Conservation (phyloP, 495 filamentous ascomycete species). For the Podospora australis region DNA sequence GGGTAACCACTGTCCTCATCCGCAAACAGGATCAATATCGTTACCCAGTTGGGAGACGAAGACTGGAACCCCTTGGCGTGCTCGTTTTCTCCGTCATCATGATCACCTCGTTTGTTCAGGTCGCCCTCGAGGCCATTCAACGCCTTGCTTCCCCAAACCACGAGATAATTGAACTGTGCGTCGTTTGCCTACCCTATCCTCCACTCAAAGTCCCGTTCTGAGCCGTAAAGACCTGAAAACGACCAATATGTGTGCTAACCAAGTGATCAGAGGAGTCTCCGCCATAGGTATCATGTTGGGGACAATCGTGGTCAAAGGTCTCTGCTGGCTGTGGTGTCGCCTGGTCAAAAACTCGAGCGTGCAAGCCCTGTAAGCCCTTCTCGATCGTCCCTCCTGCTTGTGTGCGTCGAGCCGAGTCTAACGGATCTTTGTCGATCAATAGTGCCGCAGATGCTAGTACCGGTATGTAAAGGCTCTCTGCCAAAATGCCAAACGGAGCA, state of each 20-base stretch:
- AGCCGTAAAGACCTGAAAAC: background rate
- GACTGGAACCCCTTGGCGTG: conserved; percentile 71
- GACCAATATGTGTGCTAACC: conserved; percentile 5
- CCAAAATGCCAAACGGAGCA: too few relatives aligned
- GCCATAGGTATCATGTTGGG: conserved; percentile 74
- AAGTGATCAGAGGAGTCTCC: conserved; percentile 42
- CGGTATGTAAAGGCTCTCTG: too few relatives aligned
- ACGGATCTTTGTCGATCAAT: background rate
- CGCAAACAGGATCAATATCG: conserved; percentile 65
- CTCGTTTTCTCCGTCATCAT: conserved; percentile 78
- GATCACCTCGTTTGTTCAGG: conserved; percentile 84
- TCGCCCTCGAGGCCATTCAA: conserved; percentile 64
- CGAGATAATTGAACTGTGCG: conserved; percentile 59
- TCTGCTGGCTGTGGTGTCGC: conserved; percentile 89
- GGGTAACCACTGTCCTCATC: conserved; percentile 73
- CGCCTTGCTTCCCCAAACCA: conserved; percentile 60
- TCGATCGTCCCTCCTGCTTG: background rate
- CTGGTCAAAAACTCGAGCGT: conserved; percentile 83
- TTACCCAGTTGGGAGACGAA: conserved; percentile 75
- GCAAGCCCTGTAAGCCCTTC: conserved; percentile 61
- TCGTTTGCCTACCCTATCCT: background rate
- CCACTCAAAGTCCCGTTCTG: too few relatives aligned
- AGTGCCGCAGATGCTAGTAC: conserved; percentile 29
- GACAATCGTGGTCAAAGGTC: conserved; percentile 74
- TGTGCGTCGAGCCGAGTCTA: too few relatives aligned